Conservation (phyloP, 345 rosid genomes). For the Ailanthus altissimus region DNA sequence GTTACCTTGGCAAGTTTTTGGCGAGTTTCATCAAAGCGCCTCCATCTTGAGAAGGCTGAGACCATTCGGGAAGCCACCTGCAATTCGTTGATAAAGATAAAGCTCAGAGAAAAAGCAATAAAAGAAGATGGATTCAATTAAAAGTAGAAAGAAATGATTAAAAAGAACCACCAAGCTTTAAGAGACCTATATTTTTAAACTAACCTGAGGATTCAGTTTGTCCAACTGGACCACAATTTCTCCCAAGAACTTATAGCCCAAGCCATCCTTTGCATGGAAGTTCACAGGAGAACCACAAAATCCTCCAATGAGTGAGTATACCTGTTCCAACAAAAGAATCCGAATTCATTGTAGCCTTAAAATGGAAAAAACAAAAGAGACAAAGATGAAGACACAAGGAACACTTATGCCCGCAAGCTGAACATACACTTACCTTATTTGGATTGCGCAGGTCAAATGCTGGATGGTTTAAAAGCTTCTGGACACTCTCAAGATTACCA, state of each 20-base stretch:
- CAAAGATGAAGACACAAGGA: not conserved
- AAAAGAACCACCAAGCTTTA: not conserved
- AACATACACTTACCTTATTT: conserved; percentile 60
- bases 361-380: not conserved
- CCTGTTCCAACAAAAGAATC: conserved; percentile 39
- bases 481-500: conserved; percentile 81
- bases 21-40: conserved; percentile 78
- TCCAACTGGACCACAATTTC: conserved; percentile 84
- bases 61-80: conserved; percentile 97
- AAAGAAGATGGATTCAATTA: not conserved
- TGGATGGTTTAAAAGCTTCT: conserved; percentile 71
- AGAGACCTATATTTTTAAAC: not conserved
- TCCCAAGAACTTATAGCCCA: conserved; percentile 94
- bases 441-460: conserved; percentile 92
- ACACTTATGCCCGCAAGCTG: not conserved
- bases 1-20: conserved; percentile 86
- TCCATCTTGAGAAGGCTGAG: conserved; percentile 98
- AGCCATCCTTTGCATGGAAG: conserved; percentile 95
- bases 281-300: conserved; percentile 86
- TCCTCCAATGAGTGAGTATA: conserved; percentile 83
- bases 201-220: conserved; percentile 91
- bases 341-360: not conserved
- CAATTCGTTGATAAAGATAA: not conserved
- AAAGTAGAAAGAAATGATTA: not conserved
- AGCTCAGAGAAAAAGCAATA: not conserved